A percentile compares a stretch with the other conserved stretches of the same genome.
These are phyloP conservation scores for Dryas octopetala DNA, from an alignment of 306 rosid genomes.

Conservation along the genomic window DNA sequence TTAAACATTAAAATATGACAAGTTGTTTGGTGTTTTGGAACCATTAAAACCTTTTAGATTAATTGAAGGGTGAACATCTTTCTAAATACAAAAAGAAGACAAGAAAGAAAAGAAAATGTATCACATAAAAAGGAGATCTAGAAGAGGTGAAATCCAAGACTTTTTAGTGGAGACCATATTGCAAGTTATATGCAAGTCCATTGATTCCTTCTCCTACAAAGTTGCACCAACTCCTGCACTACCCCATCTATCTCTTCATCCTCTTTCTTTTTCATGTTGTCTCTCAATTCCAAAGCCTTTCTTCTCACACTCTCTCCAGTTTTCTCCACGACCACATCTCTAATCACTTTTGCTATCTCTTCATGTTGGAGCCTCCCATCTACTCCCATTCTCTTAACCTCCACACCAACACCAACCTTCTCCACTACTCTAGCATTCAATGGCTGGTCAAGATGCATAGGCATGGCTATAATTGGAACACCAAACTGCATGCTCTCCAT, in stretches of 20 bases:
- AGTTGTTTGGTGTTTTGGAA: too few species aligned
- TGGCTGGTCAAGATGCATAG: conserved; percentile 30
- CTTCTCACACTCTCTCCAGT: not conserved
- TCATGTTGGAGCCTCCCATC: conserved; percentile 4
- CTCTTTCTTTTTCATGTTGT: not conserved
- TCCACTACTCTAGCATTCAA: conserved; percentile 16
- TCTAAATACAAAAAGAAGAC: too few species aligned
- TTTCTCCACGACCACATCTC: conserved; percentile 11
- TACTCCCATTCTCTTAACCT: conserved; percentile 10
- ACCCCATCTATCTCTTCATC: conserved; percentile 19
- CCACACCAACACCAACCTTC: conserved; percentile 14
- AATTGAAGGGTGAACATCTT: too few species aligned
- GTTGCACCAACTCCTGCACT: not conserved
- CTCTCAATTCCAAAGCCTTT: conserved; percentile 11
- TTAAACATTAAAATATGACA: too few species aligned
- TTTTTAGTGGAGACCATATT: too few species aligned
- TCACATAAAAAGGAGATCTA: too few species aligned
- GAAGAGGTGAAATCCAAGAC: too few species aligned
- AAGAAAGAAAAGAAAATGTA: too few species aligned
- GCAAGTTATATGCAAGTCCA: too few species aligned
- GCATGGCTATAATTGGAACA: conserved; percentile 29
- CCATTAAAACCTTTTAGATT: too few species aligned
- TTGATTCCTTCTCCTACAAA: not conserved
- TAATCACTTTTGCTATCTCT: conserved; percentile 14
- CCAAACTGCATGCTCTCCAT: conserved; percentile 30